Evolutionary conservation across 257 asterid species (phyloP).

Genomic region (Craterostigma plantagineum): DNA sequence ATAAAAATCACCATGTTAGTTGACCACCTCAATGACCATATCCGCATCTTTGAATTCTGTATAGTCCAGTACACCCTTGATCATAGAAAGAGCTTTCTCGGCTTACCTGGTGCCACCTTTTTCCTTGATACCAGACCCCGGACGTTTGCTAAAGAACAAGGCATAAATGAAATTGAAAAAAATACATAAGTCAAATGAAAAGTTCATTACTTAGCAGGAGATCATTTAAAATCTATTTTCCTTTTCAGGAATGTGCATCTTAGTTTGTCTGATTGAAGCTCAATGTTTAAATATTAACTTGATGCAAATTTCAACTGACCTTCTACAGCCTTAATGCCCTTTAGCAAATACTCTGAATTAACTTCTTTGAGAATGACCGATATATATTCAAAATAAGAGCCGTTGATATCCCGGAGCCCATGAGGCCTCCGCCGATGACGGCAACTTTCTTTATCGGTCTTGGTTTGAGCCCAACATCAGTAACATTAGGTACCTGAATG

Average conservation of each 20-base stretch:
- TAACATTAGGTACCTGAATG: slow-evolving; percentile 65
- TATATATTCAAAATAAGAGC: slow-evolving; percentile 51
- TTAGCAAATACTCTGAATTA: slow-evolving; percentile 68
- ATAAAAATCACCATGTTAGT: not conserved
- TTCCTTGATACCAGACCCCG: slow-evolving; percentile 64
- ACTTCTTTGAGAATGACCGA: slow-evolving; percentile 74
- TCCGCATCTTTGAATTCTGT: slow-evolving; percentile 78
- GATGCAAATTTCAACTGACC: slow-evolving; percentile 24
- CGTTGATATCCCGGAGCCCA: slow-evolving; percentile 99
- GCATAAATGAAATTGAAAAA: too few relatives aligned
- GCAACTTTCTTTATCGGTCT: slow-evolving; percentile 71
- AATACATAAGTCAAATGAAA: too few relatives aligned
- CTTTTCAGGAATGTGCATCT: too few relatives aligned
- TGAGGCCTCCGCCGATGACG: slow-evolving; percentile 91
- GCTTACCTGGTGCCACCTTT: slow-evolving; percentile 59
- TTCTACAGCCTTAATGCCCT: slow-evolving; percentile 68
- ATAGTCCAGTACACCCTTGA: slow-evolving; percentile 73
- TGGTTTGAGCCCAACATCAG: slow-evolving; percentile 90
- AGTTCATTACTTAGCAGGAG: too few relatives aligned
- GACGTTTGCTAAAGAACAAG: slow-evolving; percentile 43
- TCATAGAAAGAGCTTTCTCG: slow-evolving; percentile 43
- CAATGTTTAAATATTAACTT: not conserved
- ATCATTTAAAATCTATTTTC: too few relatives aligned
- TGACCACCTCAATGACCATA: slow-evolving; percentile 80
- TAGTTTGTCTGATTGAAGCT: too few relatives aligned